A percentile compares a stretch with the other conserved stretches of the same genome.
These are phyloP conservation scores for Primulina huaijiensis DNA, from an alignment of 257 asterid species.

Conservation along the genomic window DNA sequence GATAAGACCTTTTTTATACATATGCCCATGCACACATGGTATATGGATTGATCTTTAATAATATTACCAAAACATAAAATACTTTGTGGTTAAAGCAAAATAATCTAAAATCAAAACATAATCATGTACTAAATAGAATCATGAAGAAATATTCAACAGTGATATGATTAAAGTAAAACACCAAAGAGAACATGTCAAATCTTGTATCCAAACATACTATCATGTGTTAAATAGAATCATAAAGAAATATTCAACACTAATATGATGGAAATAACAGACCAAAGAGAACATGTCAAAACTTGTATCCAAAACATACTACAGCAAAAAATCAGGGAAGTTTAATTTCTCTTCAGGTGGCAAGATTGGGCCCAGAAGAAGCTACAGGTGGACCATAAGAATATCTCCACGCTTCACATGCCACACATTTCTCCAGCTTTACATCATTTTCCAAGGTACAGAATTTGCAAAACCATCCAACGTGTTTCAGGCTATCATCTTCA, in stretches of 20 bases:
- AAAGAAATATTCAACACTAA: no score
- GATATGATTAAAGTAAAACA: no score
- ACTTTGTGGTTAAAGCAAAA: no score
- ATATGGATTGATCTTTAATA: no score
- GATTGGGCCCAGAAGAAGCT: slow-evolving; percentile 51
- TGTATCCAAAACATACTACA: background rate
- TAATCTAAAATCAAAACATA: background rate
- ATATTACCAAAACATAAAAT: no score
- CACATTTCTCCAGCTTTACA: slow-evolving; percentile 58
- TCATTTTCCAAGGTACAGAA: slow-evolving; percentile 74
- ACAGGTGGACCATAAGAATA: slow-evolving; percentile 67
- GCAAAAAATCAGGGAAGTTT: background rate
- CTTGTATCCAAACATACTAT: background rate
- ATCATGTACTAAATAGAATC: background rate
- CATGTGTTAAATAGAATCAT: background rate
- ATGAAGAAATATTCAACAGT: no score
- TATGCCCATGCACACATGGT: no score
- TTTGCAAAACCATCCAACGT: slow-evolving; percentile 62
- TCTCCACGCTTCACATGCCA: slow-evolving; percentile 76
- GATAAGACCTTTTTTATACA: no score
- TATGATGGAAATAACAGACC: background rate
- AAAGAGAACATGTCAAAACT: background rate
- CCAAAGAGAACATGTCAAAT: background rate
- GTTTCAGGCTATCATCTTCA: slow-evolving; percentile 36
- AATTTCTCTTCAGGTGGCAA: slow-evolving; percentile 52